Conservation (phyloP, 2,329 filamentous ascomycete genomes). For the Hymenotorrendiella dingleyae region DNA sequence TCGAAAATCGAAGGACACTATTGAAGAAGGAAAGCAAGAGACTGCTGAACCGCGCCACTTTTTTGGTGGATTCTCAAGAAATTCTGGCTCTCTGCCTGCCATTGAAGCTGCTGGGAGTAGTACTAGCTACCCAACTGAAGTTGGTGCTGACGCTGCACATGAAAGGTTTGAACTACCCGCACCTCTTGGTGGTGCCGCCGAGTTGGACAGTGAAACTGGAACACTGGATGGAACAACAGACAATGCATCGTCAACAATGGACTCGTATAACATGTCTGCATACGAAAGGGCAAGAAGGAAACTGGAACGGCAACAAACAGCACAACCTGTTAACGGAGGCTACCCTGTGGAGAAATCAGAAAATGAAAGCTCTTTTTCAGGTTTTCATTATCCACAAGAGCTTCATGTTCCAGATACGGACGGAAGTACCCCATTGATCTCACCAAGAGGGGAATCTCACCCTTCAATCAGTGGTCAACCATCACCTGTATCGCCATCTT, state of each 20-base stretch:
- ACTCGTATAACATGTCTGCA: slow-evolving; percentile 36
- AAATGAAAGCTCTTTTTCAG: slow-evolving; percentile 24
- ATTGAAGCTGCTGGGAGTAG: slow-evolving; percentile 45
- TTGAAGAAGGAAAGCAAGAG: slow-evolving; percentile 21
- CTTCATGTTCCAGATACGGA: slow-evolving; percentile 20
- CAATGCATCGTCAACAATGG: slow-evolving; percentile 18
- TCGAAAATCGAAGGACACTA: too few relatives aligned
- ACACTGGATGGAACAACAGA: slow-evolving; percentile 21
- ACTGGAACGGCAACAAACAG: slow-evolving; percentile 46
- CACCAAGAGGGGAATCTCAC: slow-evolving; percentile 12
- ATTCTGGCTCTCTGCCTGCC: slow-evolving; percentile 39
- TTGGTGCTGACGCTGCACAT: slow-evolving; percentile 20
- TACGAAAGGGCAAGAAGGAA: slow-evolving; percentile 48
- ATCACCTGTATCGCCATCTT: slow-evolving; percentile 20
- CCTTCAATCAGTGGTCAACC: slow-evolving; percentile 10
- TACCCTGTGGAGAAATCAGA: slow-evolving; percentile 32
- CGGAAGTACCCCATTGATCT: slow-evolving; percentile 16
- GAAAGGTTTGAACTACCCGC: slow-evolving; percentile 25
- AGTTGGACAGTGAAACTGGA: slow-evolving; percentile 24
- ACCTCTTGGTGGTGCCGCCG: slow-evolving; percentile 19
- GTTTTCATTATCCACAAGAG: slow-evolving; percentile 29
- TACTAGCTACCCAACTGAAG: slow-evolving; percentile 41
- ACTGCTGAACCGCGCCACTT: slow-evolving; percentile 38
- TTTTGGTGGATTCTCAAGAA: slow-evolving; percentile 36
- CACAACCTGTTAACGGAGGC: slow-evolving; percentile 11